Base-by-base conservation (phyloP, 2,329 filamentous ascomycete species). In the Ophiobolus disseminans region DNA sequence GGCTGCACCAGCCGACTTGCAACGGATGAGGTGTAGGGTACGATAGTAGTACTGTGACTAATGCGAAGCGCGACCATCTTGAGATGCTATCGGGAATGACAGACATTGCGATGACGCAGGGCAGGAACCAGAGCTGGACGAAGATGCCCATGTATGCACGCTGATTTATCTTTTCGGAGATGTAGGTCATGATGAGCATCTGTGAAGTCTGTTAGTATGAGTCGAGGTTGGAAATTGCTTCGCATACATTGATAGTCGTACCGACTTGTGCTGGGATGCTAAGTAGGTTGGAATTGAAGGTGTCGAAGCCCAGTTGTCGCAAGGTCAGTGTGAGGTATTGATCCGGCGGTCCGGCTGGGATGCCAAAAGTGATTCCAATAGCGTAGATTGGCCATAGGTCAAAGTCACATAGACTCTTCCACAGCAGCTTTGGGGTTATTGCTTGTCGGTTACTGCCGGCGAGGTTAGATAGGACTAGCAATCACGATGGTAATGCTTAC, bases 121-220 rank as follows among this genome's bases (percentile, higher is more conserved):
- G 83, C 1, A 87, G 65, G 2, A 77, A 73, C 85, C 84, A 88
- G 13, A 86, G 51, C 48, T 84, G 65, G 34, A 77, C 80, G 7
- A 76, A 73, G 16, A 80, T 71, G 17, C 76, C 66, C 10, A 80
- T 69, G 76, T 67, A 5, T 75, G 78, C 65, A 3, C 77, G 72
- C 48, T 75, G 55, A 75, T 77, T 75, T 44, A 79, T 63, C 14
- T 66, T 66, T 21, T 80, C 77, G 10, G 75, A 77, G 10, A 77
- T 52, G 54, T 73, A 72, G 0, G 77, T 76, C 25, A 77, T 66
- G 30, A 67, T 60, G 20, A 79, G 56, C 9, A 80, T 69, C 9
- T 76, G 48, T 39, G 19, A 55, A 11, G n/a, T 35, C n/a, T 25
- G 34, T 39, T n/a, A 78, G 8, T 62, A 6, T 25, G 23, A 2